A percentile compares a stretch with the other conserved stretches of the same genome.
These are phyloP conservation scores for Globisporangium perplexum DNA, from an alignment of 352 stramenopile species.

Conservation along the genomic window DNA sequence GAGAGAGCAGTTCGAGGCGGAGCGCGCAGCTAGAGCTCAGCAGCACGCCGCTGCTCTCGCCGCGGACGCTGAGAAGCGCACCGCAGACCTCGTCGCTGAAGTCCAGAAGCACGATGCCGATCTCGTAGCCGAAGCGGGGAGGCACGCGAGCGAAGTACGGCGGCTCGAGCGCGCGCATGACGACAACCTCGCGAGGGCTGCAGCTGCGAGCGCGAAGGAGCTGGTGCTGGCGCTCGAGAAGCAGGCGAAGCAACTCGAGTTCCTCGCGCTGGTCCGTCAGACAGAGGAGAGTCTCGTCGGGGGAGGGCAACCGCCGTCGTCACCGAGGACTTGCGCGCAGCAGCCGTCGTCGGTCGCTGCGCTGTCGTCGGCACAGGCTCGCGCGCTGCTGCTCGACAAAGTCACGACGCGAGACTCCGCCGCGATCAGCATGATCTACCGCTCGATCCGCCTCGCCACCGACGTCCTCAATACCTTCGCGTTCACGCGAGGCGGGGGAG, in stretches of 20 bases:
- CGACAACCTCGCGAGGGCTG: neutral
- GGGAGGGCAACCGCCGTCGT: neutral
- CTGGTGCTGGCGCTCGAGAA: conserved; percentile 27
- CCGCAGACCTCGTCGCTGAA: neutral
- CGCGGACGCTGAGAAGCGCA: conserved; percentile 2
- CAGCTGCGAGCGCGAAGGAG: conserved; percentile 10
- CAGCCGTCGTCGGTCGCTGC: neutral
- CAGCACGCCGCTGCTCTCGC: too few relatives aligned
- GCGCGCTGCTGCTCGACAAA: conserved; percentile 36
- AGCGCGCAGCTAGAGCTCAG: neutral
- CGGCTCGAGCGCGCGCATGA: neutral
- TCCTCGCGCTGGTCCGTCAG: conserved; percentile 22
- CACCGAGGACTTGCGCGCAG: too few relatives aligned
- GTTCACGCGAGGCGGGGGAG: conserved; percentile 8
- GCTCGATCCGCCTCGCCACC: conserved; percentile 55
- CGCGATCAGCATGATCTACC: conserved; percentile 59
- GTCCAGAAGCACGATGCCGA: neutral
- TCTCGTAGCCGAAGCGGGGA: neutral
- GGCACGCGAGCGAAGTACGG: neutral
- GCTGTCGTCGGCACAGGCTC: conserved; percentile 14
- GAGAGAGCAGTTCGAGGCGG: neutral
- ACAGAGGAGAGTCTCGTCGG: conserved; percentile 2
- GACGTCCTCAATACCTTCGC: conserved; percentile 53
- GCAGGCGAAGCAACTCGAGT: conserved; percentile 42
- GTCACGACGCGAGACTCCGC: conserved; percentile 55